Percentiles rank a stretch among this genome's conserved stretches.
Evolutionary conservation across 306 rosid species (phyloP).

Genomic region (Acacia acuminata): DNA sequence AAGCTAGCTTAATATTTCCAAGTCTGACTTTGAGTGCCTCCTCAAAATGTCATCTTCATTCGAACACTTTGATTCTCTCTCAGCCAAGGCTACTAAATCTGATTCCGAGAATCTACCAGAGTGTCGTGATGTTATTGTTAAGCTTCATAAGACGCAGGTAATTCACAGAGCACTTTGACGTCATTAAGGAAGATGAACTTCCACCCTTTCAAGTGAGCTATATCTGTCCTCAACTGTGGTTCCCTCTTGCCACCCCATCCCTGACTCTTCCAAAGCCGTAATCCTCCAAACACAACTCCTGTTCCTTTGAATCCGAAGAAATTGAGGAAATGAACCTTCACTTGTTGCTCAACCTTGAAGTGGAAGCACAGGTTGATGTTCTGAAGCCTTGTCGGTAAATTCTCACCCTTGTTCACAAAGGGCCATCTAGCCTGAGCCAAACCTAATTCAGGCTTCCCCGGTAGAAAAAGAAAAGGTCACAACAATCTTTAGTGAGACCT

Average conservation of each 20-base stretch:
- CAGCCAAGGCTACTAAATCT: slow-evolving; percentile 71
- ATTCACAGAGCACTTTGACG: slow-evolving; percentile 82
- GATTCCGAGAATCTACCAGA: slow-evolving; percentile 89
- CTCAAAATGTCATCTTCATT: slow-evolving; percentile 70
- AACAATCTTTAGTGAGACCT: slow-evolving; percentile 16
- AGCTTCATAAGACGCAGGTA: slow-evolving; percentile 63
- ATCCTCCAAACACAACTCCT: no score
- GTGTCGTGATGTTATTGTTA: no score
- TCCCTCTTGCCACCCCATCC: slow-evolving; percentile 92
- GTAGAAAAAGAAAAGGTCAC: slow-evolving; percentile 25
- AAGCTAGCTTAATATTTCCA: slow-evolving; percentile 63
- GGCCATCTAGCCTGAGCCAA: slow-evolving; percentile 94
- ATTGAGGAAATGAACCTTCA: slow-evolving; percentile 41
- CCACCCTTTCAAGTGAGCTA: slow-evolving; percentile 84
- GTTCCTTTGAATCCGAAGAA: no score
- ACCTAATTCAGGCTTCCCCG: slow-evolving; percentile 88
- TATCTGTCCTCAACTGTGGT: slow-evolving; percentile 96
- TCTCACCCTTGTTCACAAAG: slow-evolving; percentile 91
- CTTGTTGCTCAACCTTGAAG: slow-evolving; percentile 98
- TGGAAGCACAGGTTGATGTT: slow-evolving; percentile 93
- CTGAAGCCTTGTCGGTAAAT: slow-evolving; percentile 84
- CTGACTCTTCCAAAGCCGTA: slow-evolving; percentile 31
- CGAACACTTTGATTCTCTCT: slow-evolving; percentile 68
- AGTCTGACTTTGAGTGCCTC: slow-evolving; percentile 78
- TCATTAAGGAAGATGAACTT: slow-evolving; percentile 89